Percentiles rank a stretch among this genome's conserved stretches.
These are phyloP conservation scores for Fusarium secorum DNA, from an alignment of 2,329 filamentous ascomycete species.

Conservation along the genomic window DNA sequence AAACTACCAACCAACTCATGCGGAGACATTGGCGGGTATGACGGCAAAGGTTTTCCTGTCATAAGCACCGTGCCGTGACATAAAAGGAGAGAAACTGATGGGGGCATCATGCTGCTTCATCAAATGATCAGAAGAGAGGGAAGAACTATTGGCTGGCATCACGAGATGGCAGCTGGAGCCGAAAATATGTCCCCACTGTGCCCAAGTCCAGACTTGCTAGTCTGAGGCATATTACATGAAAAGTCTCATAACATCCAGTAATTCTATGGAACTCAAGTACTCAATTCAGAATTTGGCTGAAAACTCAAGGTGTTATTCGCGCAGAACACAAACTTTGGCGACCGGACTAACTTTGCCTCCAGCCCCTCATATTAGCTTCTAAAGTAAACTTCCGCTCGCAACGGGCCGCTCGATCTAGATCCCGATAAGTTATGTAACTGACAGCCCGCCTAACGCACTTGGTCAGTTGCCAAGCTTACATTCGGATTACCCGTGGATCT, in stretches of 20 bases:
- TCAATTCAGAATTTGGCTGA: too few species aligned
- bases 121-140: not conserved
- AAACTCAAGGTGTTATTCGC: accelerated
- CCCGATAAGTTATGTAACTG: not conserved
- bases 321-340: not conserved
- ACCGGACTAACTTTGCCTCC: not conserved
- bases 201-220: not conserved
- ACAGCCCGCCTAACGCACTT: not conserved
- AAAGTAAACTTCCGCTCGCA: not conserved
- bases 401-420: constrained; percentile 18
- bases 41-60: not conserved
- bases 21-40: not conserved
- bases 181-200: not conserved
- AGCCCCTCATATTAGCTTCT: not conserved
- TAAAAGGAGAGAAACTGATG: accelerated
- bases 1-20: not conserved
- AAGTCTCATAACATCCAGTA: too few species aligned
- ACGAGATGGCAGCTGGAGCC: too few species aligned
- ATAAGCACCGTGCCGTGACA: not conserved
- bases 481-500: not conserved
- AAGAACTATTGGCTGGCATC: too few species aligned
- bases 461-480: not conserved
- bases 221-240: not conserved
- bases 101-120: accelerated
- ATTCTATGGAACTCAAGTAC: accelerated